Conservation (phyloP, 169 alveolate species). For the Eimeria tenella region DNA sequence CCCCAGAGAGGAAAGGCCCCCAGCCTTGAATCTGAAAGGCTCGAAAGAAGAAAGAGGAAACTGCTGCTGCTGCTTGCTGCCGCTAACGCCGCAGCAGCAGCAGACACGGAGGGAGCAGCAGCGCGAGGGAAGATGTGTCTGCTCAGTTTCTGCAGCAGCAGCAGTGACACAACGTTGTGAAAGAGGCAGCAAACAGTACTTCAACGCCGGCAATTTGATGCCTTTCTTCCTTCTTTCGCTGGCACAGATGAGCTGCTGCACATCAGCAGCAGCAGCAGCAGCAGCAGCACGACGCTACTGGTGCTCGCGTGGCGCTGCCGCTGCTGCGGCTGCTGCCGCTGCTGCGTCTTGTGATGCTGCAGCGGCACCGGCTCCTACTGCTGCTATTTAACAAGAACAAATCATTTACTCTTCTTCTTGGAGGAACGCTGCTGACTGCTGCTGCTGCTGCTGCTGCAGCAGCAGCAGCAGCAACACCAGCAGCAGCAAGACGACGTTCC, state of each 20-base stretch:
- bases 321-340: constrained; percentile 55
- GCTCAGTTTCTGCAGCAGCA: constrained; percentile 52
- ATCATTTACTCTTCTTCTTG: not conserved
- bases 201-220: constrained; percentile 23
- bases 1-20: not conserved
- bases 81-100: constrained; percentile 57
- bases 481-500: constrained; percentile 27
- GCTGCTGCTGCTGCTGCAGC: not conserved
- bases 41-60: constrained; percentile 6
- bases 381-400: not conserved
- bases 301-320: constrained; percentile 74
- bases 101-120: constrained; percentile 64
- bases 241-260: constrained; percentile 22
- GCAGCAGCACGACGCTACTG: constrained; percentile 74
- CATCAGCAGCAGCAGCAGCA: constrained; percentile 33
- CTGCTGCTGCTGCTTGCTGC: constrained; percentile 62
- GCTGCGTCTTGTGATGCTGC: constrained; percentile 25
- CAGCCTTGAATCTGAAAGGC: not conserved
- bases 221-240: constrained; percentile 49
- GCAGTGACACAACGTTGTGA: constrained; percentile 36
- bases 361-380: not conserved
- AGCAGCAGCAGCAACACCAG: constrained; percentile 4
- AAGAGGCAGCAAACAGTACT: constrained; percentile 27
- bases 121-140: constrained; percentile 2
- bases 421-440: not conserved